Percentiles rank a stretch among this genome's conserved stretches.
Evolutionary conservation across 2,329 filamentous ascomycete genomes (phyloP).

Genomic region (Ophiocordyceps robertsii): DNA sequence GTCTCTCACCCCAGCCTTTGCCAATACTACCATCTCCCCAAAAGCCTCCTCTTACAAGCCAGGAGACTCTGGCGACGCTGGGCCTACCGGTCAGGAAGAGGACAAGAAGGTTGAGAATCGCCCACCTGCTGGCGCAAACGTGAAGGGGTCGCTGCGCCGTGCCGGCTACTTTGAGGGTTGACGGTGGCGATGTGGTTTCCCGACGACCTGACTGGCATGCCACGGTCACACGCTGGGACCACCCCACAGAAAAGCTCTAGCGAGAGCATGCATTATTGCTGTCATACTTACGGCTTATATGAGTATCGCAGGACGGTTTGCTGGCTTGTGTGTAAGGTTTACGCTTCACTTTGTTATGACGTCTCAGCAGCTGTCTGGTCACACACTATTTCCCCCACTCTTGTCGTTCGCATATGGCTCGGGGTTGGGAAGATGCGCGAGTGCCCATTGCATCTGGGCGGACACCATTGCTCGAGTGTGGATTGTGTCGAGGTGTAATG

Average conservation of each 20-base stretch:
- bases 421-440: not conserved
- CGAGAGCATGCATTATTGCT: slow-evolving; percentile 17
- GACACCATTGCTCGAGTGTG: not conserved
- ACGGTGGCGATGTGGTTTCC: slow-evolving; percentile 1
- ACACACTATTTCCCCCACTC: not conserved
- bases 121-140: slow-evolving; percentile 17
- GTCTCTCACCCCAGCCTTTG: slow-evolving; percentile 30
- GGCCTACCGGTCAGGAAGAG: slow-evolving; percentile 6
- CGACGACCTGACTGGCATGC: not conserved
- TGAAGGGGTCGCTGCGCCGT: slow-evolving; percentile 2
- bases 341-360: slow-evolving; percentile 9
- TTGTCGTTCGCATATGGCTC: not conserved
- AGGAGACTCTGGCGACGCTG: slow-evolving; percentile 9
- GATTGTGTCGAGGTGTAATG: too few species aligned
- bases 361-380: slow-evolving; percentile 4
- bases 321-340: slow-evolving; percentile 8
- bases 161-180: not conserved
- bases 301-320: slow-evolving; percentile 8
- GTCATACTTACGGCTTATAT: slow-evolving; percentile 19
- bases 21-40: slow-evolving; percentile 21
- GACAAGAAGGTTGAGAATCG: slow-evolving; percentile 32
- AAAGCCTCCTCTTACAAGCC: slow-evolving; percentile 15
- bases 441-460: not conserved
- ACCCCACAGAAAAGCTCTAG: slow-evolving; percentile 8
- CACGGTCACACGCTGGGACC: not conserved